Conservation (phyloP, 1,284 basidiomycete species). For the Cryptococcus sp. region DNA sequence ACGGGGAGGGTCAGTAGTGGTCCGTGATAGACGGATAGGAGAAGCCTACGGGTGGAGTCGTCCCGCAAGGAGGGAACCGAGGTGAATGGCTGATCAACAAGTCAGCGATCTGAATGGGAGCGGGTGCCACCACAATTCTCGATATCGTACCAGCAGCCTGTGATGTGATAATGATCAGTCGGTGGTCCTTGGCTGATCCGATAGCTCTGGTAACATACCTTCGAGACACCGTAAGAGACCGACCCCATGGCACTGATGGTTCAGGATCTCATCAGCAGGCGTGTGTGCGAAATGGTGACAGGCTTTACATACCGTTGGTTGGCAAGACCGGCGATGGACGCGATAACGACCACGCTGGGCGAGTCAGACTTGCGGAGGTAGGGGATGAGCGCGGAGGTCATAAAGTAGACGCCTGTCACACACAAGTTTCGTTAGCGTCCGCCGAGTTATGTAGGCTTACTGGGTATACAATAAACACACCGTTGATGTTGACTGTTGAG, state of each 20-base stretch:
- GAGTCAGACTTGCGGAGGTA: slow-evolving; percentile 40
- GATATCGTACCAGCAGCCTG: slow-evolving; percentile 19
- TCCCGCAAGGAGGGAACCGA: slow-evolving; percentile 32
- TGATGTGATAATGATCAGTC: not conserved
- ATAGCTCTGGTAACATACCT: slow-evolving; percentile 24
- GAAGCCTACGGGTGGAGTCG: slow-evolving; percentile 33
- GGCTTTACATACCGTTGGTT: slow-evolving; percentile 32
- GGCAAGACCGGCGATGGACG: slow-evolving; percentile 42
- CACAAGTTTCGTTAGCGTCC: not conserved
- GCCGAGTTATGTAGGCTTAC: too few relatives aligned
- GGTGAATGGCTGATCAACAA: slow-evolving; percentile 24
- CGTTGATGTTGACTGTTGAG: slow-evolving; percentile 34
- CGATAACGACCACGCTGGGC: slow-evolving; percentile 43
- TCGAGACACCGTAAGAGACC: slow-evolving; percentile 46
- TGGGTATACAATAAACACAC: slow-evolving; percentile 9
- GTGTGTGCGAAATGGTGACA: not conserved
- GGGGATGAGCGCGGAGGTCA: slow-evolving; percentile 41
- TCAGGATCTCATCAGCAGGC: not conserved
- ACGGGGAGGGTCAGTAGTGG: not conserved
- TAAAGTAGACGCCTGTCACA: slow-evolving; percentile 39
- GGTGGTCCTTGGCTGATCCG: not conserved
- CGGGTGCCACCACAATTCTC: too few relatives aligned
- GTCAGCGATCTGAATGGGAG: not conserved
- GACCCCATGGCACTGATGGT: slow-evolving; percentile 24
- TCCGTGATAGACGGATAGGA: not conserved